Base-by-base conservation (phyloP, 2,329 filamentous ascomycete genomes). In the Daldinia eschscholtzii region DNA sequence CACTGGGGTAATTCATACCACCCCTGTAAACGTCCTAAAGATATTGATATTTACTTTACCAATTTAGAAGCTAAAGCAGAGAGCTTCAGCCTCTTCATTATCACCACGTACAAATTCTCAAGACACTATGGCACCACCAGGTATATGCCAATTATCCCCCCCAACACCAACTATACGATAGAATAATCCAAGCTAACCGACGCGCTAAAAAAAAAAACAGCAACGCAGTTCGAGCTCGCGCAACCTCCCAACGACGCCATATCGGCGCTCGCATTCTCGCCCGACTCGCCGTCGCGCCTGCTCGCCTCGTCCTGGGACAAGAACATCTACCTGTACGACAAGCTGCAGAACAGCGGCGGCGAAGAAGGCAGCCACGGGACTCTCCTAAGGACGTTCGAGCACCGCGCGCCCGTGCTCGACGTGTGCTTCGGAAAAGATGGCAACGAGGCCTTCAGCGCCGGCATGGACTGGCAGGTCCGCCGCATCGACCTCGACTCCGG, bases 261-360 rank as follows among this genome's bases (percentile, higher is more conserved):
- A 76, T 97, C 95, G 55, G 87, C 93, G 26, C 84, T 98, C 76
- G 89, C 89, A 77, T 99, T 97, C 85, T 93, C 94, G 72, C 92
- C 93, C 39, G 83, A 86, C 68, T 89, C 90, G n/a, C 87, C 91
- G 2, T 89, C 86, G 61, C 91, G 90, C 74, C 87, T 99, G 41
- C 88, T 97, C n/a, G 94, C 95, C 74, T 92, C 94, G 10, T 97
- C 94, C 63, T 99, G 96, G 96, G 95, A 98, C 82, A 93, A 91
- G 81, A 89, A 93, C 79, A 89, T 97, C 63, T 97, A 98, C 81
- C 86, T 95, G 59, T 98, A 98, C 85, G 93, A 97, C 77, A 87
- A 91, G 66, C 82, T 84, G 18, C 81, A 81, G 52, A 88, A 23
- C 85, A 87, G 70, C 64, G 70, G 23, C 85, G 86, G 70, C 64